Percentiles rank a stretch among this genome's conserved stretches.
Evolutionary conservation across 768 basidiomycete genomes (phyloP).

Genomic region (Panus rudis): DNA sequence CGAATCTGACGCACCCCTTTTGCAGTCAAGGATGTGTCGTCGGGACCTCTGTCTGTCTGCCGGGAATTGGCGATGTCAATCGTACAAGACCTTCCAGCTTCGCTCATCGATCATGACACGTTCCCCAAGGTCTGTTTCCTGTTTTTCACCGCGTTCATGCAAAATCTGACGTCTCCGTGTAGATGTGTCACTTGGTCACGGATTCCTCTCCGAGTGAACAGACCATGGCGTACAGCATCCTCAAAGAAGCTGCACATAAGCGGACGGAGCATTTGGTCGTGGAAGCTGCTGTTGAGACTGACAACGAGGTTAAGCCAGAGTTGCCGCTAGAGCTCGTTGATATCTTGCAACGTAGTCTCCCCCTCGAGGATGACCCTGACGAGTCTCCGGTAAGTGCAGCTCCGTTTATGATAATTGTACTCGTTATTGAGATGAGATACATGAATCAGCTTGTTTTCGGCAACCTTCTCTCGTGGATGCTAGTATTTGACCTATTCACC

Average conservation of each 20-base stretch:
- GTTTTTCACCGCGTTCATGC: not conserved
- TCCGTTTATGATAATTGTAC: conserved; percentile 1
- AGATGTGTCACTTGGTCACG: conserved; percentile 78
- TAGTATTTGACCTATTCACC: conserved; percentile 77
- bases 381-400: conserved; percentile 31
- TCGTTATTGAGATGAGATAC: not conserved
- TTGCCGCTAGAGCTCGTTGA: conserved; percentile 64
- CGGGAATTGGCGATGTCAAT: conserved; percentile 63
- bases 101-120: conserved; percentile 56
- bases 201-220: conserved; percentile 64
- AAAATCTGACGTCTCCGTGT: conserved; percentile 2
- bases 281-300: conserved; percentile 76
- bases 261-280: conserved; percentile 81
- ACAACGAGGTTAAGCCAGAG: conserved; percentile 42
- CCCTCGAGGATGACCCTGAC: conserved; percentile 30
- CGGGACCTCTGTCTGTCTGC: conserved; percentile 59
- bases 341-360: conserved; percentile 47
- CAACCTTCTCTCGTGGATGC: conserved; percentile 82
- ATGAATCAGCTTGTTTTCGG: conserved; percentile 42
- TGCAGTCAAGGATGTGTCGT: conserved; percentile 23
- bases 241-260: conserved; percentile 62
- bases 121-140: conserved; percentile 47
- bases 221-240: conserved; percentile 67
- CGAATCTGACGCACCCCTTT: not conserved
- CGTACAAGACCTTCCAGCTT: conserved; percentile 55